Percentiles rank a stretch among this genome's conserved stretches.
Evolutionary conservation across 2,329 filamentous ascomycete genomes (phyloP).

Genomic region (Pleurostoma richardsiae): DNA sequence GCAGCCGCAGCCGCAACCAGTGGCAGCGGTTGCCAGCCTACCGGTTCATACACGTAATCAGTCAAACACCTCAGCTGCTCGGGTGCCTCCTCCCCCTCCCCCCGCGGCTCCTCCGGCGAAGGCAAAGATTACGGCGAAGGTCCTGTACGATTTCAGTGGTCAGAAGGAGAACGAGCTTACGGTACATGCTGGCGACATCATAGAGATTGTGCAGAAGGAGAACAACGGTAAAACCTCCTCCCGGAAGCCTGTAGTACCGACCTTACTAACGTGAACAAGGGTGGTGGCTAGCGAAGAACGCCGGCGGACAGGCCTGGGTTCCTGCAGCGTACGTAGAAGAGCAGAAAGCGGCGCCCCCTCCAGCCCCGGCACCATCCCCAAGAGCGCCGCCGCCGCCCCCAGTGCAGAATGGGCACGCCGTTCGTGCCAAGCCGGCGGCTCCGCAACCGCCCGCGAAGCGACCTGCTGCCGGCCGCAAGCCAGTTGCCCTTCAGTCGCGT

Average conservation of each 20-base stretch:
- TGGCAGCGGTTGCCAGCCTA: conserved; percentile 26
- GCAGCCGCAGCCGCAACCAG: conserved; percentile 14
- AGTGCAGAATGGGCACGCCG: conserved; percentile 34
- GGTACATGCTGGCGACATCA: conserved; percentile 71
- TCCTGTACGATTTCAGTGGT: conserved; percentile 86
- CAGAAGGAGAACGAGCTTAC: conserved; percentile 82
- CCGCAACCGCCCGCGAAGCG: conserved; percentile 78
- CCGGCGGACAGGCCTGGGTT: conserved; percentile 76
- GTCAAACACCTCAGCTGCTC: conserved; percentile 43
- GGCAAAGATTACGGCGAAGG: conserved; percentile 77
- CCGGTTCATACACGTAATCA: conserved; percentile 50
- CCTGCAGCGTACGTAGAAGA: conserved; percentile 94
- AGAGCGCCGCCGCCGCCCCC: conserved; percentile 56
- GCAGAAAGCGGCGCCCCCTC: conserved; percentile 55
- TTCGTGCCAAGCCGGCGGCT: conserved; percentile 62
- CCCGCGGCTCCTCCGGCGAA: conserved; percentile 60
- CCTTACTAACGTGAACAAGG: conserved; percentile 45
- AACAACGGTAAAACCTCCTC: conserved; percentile 72
- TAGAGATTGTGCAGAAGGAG: conserved; percentile 92
- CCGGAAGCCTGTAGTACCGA: conserved; percentile 15
- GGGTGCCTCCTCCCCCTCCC: conserved; percentile 61
- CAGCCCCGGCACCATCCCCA: conserved; percentile 32
- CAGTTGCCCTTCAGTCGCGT: conserved; percentile 62
- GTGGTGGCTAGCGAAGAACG: conserved; percentile 90
- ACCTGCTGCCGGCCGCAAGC: conserved; percentile 68